Evolutionary conservation across 2,329 filamentous ascomycete species (phyloP), one percentile per base, ranked within the genome.

Genomic region (Diaporthe caulivora): DNA sequence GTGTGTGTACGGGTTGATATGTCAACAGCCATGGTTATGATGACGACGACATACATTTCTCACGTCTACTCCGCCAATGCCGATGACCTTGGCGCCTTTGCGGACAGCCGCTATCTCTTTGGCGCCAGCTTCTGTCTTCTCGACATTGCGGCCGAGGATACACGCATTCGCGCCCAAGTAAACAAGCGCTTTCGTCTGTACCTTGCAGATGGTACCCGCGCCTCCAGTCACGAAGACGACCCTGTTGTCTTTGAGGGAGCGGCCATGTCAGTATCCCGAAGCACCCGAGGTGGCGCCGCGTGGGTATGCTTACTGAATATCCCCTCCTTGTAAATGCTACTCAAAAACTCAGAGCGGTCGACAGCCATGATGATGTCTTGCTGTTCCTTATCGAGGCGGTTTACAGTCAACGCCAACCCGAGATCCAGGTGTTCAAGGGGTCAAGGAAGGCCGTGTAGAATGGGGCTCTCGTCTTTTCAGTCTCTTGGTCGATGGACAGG

Each of bases 141-240:
- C 91, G 57, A 92, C 90, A 81, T 94, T 98, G 78, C 97, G 93
- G 53, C 97, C 97, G 72, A 98, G 90, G 80, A 99, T 98, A 83
- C 94, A 97, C 65, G 97, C 97, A 79, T 98, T 93, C 57, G 95
- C 96, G 70, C 97, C 97, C 10, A 99, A 91, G 76, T 95, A 90
- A 31, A 99, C 95, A 74, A 99, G 87, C 5, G 97, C 97, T 76
- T 95, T 91, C 42, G 97, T 97, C 86, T 98, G 97, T 71, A 94
- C 95, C 78, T 93, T 97, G 86, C 97, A 98, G 80, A 99, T 98
- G 34, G 93, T 93, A 71, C 97, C 96, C 7, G 95, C 95, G 69
- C 97, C 97, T 73, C 97, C 97, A 4, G 97, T 99, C 80, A 97
- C 97, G 84, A 98, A 98, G 77, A 96, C 90, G 57, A 98, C 95